Conservation (phyloP, 768 basidiomycete species). For the Sporobolomyces roseus region DNA sequence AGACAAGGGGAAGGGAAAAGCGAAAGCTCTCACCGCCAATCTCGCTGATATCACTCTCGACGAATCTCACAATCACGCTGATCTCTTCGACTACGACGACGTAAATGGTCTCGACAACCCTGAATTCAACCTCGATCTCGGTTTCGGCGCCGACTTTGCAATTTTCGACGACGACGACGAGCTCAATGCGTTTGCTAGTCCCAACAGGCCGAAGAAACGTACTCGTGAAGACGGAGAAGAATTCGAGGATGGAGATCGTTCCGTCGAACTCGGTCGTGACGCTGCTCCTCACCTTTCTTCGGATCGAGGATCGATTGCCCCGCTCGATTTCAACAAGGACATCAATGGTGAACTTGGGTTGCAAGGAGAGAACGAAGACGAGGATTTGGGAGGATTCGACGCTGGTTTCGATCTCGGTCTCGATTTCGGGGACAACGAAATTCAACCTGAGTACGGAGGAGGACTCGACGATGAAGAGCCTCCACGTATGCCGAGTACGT, state of each 20-base stretch:
- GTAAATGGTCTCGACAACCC: conserved; percentile 72
- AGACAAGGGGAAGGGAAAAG: conserved; percentile 29
- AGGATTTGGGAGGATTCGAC: conserved; percentile 40
- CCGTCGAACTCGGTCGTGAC: conserved; percentile 47
- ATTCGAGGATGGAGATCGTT: conserved; percentile 53
- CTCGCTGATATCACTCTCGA: conserved; percentile 84
- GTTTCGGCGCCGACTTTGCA: conserved; percentile 62
- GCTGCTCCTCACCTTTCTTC: conserved; percentile 25
- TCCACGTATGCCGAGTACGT: conserved; percentile 26
- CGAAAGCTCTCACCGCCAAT: conserved; percentile 60
- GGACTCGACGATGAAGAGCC: conserved; percentile 65
- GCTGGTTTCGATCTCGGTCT: conserved; percentile 42
- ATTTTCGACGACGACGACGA: conserved; percentile 64
- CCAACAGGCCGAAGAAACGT: conserved; percentile 24
- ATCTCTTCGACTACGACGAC: conserved; percentile 71
- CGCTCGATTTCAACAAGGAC: conserved; percentile 49
- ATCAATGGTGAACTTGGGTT: conserved; percentile 10
- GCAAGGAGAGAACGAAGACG: conserved; percentile 18
- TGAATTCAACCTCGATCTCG: conserved; percentile 57
- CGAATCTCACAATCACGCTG: conserved; percentile 58
- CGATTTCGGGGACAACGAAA: too few species aligned
- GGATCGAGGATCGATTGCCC: conserved; percentile 60
- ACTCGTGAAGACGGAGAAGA: conserved; percentile 46
- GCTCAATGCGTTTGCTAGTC: conserved; percentile 26
- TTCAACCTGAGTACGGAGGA: conserved; percentile 69